A percentile compares a stretch with the other conserved stretches of the same genome.
phyloP scores from a whole-genome alignment of 106 monocot genomes.

The Dendrobium huoshanense region DNA sequence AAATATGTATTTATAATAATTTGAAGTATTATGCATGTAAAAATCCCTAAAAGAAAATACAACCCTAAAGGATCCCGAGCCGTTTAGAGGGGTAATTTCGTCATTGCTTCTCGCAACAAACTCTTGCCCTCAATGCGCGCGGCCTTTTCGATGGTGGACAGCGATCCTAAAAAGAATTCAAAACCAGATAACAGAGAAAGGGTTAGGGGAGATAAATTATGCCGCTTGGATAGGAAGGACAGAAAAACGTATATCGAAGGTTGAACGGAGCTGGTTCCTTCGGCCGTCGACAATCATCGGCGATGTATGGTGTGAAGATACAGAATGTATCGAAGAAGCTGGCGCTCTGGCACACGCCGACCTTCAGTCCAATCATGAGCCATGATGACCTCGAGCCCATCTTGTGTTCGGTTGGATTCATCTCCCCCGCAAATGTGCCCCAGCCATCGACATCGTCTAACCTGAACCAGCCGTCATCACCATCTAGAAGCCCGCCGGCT shows the following conservation, averaged over 20 bases:
- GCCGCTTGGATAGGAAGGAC: too few relatives aligned
- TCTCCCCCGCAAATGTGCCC: constrained; percentile 9
- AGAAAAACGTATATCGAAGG: not conserved
- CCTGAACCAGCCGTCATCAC: not conserved
- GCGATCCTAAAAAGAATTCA: not conserved
- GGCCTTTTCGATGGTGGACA: not conserved
- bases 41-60: too few relatives aligned
- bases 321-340: constrained; percentile 55
- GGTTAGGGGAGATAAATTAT: too few relatives aligned
- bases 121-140: not conserved
- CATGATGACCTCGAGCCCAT: constrained; percentile 73
- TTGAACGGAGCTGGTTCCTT: not conserved
- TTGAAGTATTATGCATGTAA: too few relatives aligned
- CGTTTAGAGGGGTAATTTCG: not conserved
- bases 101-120: not conserved
- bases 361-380: constrained; percentile 62
- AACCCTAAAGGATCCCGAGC: too few relatives aligned
- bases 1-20: too few relatives aligned
- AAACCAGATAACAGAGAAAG: too few relatives aligned
- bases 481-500: not conserved
- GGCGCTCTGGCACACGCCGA: constrained; percentile 51
- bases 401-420: constrained; percentile 43
- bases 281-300: not conserved
- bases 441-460: not conserved
- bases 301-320: constrained; percentile 16